Evolutionary conservation across 2,329 filamentous ascomycete species (phyloP).

Genomic region (Scolecobasidium constrictum): DNA sequence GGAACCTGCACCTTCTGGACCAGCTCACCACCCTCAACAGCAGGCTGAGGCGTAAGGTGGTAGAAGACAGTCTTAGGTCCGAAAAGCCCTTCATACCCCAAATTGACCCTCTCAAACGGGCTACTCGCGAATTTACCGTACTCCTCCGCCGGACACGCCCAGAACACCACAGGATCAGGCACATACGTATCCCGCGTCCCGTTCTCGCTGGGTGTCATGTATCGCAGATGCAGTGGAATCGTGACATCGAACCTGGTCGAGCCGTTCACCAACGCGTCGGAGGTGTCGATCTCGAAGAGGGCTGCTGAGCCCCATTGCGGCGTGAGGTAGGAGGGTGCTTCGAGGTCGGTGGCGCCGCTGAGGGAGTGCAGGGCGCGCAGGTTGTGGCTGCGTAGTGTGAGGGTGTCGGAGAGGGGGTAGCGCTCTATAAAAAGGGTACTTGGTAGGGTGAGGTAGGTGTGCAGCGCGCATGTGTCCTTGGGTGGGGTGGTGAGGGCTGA

Average conservation of each 20-base stretch:
- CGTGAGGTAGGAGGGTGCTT: constrained; percentile 76
- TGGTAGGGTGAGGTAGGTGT: constrained; percentile 76
- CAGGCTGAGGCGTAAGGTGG: constrained; percentile 40
- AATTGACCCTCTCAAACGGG: constrained; percentile 72
- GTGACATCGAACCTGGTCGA: constrained; percentile 49
- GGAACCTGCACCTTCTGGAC: constrained; percentile 29
- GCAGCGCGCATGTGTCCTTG: constrained; percentile 51
- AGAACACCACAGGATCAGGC: constrained; percentile 78
- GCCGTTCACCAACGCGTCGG: constrained; percentile 16
- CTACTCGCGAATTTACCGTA: constrained; percentile 60
- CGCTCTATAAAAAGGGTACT: constrained; percentile 74
- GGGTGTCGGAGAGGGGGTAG: constrained; percentile 66
- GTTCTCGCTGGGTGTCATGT: constrained; percentile 48
- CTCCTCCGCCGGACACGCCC: constrained; percentile 62
- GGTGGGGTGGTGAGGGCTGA: constrained; percentile 16
- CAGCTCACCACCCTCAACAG: constrained; percentile 10
- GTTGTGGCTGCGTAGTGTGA: constrained; percentile 76
- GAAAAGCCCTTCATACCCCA: constrained; percentile 83
- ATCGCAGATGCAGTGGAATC: constrained; percentile 78
- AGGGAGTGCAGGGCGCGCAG: constrained; percentile 57
- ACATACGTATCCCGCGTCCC: constrained; percentile 36
- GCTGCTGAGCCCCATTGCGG: constrained; percentile 68
- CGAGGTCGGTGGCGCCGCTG: constrained; percentile 72
- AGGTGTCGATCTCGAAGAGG: constrained; percentile 56
- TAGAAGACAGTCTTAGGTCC: constrained; percentile 70